Base-by-base conservation (phyloP, 1,139 yeast genomes). In the Geotrichum restrictum region DNA sequence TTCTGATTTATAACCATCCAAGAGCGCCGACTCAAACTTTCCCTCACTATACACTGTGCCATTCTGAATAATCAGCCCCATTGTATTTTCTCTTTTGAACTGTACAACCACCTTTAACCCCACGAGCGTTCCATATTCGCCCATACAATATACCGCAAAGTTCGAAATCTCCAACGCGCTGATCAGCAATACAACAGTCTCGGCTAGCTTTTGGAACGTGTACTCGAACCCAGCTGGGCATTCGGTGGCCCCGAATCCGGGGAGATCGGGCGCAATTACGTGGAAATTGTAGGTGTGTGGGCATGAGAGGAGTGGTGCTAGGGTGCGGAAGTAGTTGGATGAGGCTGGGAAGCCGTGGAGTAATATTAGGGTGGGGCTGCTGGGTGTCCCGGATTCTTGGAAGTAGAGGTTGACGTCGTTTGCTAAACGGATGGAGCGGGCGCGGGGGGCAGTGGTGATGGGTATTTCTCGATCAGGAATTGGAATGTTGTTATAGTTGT, bases 301-400 rank as follows among this genome's bases (percentile, higher is more conserved):
- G n/a, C n/a, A n/a, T 3, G 71, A 64, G 33, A 75, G 63, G 31
- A 70, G 55, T 8, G 75, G 71, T 44, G 74, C 71, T 56, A 75
- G 55, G 42, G 66, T 58, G 42, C 72, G 64, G 59, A 63, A 75
- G 69, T 67, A 69, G 54, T 68, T 64, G 0, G 78, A 74, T 2
- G 77, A 71, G 1, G 76, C 64, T 13, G 79, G 79, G 51, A 64
- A 74, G 1, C 78, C 79, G 57, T 75, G 79, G 14, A 75, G 65
- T 43, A 75, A 64, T 27, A 75, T 58, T 10, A 75, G 51, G 1
- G 62, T 61, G 7, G 75, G 74, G 6, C 68, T 68, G 24, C 56
- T 32, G 0, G 48, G 19, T 4, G 59, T 55, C 2, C 77, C 77
- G 16, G 74, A 72, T 56, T 73, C 74, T 22, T 73, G 61, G 58